A percentile compares a stretch with the other conserved stretches of the same genome.
These are phyloP conservation scores for Tephrocybe sp. DNA, from an alignment of 768 basidiomycete species.

Conservation along the genomic window DNA sequence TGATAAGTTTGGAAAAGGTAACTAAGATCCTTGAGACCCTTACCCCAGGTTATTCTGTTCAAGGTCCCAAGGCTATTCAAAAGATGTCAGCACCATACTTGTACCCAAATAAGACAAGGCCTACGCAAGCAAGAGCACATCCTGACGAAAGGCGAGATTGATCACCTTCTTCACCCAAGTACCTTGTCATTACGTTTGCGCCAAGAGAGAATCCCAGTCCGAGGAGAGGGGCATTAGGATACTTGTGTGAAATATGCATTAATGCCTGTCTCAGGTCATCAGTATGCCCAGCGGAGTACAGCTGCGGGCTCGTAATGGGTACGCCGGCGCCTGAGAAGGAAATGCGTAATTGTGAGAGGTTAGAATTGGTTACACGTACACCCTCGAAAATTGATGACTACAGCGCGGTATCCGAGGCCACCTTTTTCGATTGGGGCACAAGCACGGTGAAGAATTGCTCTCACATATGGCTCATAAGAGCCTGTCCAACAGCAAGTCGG, in stretches of 20 bases:
- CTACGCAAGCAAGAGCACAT: slow-evolving; percentile 72
- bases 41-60: slow-evolving; percentile 44
- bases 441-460: slow-evolving; percentile 74
- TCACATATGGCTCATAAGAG: slow-evolving; percentile 87
- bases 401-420: slow-evolving; percentile 88
- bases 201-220: slow-evolving; percentile 94
- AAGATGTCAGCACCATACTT: slow-evolving; percentile 15
- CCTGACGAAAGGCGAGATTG: slow-evolving; percentile 59
- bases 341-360: slow-evolving; percentile 8
- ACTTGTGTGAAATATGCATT: slow-evolving; percentile 66
- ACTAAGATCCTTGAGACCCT: slow-evolving; percentile 18
- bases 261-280: slow-evolving; percentile 85
- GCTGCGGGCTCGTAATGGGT: slow-evolving; percentile 75
- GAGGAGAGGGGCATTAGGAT: slow-evolving; percentile 78
- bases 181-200: slow-evolving; percentile 86
- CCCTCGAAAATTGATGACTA: slow-evolving; percentile 91
- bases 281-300: slow-evolving; percentile 89
- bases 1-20: slow-evolving; percentile 14
- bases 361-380: slow-evolving; percentile 46
- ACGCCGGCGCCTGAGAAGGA: slow-evolving; percentile 69
- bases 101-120: slow-evolving; percentile 21
- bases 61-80: slow-evolving; percentile 51
- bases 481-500: slow-evolving; percentile 39
- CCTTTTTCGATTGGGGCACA: slow-evolving; percentile 69
- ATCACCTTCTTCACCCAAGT: slow-evolving; percentile 80